Base-by-base conservation (phyloP, 1,284 basidiomycete genomes). In the Malassezia yamatoensis region DNA sequence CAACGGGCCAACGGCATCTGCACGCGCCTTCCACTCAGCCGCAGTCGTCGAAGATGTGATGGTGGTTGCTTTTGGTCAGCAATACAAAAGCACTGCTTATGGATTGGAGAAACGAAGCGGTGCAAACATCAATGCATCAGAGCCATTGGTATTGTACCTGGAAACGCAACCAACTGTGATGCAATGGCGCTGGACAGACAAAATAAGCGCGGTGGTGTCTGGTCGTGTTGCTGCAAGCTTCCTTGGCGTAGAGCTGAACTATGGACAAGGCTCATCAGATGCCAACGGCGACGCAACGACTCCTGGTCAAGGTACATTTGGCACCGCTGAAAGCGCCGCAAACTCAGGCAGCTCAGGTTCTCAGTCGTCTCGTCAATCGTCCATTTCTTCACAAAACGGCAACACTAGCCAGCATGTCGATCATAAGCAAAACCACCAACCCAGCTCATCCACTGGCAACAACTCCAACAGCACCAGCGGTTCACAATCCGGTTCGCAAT, bases 1-100 rank as follows among this genome's bases (percentile, higher is more conserved):
- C 48, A 4, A 43, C 47, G 16, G 53, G 49, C 37, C 53, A 39
- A 9, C 20, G 43, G 20, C 37, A 16, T 6, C 74, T 3, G 51
- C 61, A 2, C 51, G 67, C 20, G 74, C 74, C 0, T 77, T 63
- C 59, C 76, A 77, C 54, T 64, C 68, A 9, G 67, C 74, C 3
- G 65, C 67, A 10, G 58, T 70, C 55, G 60, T 67, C 11, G 59
- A 55, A 9, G 53, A 67, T 9, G 64, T 67, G 5, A 58, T 76
- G 46, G 58, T 77, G 21, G 59, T 68, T 24, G 68, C 65, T 0
- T 77, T 76, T 46, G 76, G 66, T 11, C 53, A 60, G 54, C 51
- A 58, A 43, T 32, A 44, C 38, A 15, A 38, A 36, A 46, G 51
- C 42, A 54, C 49, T 5, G 47, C 49, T 34, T 58, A 42, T 16